A percentile compares a stretch with the other conserved stretches of the same genome.
These are phyloP conservation scores for Carallia pectinifolia DNA, from an alignment of 345 rosid genomes.

Conservation along the genomic window DNA sequence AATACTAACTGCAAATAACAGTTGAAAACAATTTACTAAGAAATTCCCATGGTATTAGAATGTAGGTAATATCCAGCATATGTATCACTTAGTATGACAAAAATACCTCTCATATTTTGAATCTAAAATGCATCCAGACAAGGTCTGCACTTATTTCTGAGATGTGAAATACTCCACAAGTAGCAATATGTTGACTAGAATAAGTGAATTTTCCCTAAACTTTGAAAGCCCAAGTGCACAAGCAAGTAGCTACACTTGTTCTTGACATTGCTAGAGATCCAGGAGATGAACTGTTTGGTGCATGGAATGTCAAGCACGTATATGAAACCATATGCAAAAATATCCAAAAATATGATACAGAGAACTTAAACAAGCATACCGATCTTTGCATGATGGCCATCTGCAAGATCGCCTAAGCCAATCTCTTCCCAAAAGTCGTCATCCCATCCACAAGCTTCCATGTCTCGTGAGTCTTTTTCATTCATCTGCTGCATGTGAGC, in stretches of 20 bases:
- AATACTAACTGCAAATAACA: slow-evolving; percentile 4
- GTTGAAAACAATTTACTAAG: slow-evolving; percentile 5
- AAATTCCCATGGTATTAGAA: background rate
- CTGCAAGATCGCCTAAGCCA: slow-evolving; percentile 88
- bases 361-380: slow-evolving; percentile 45
- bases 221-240: background rate
- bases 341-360: background rate
- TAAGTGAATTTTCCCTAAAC: background rate
- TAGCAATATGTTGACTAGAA: background rate
- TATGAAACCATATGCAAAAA: background rate
- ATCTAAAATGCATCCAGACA: background rate
- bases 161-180: background rate
- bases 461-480: slow-evolving; percentile 73
- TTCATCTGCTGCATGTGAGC: slow-evolving; percentile 86
- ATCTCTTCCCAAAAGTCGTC: slow-evolving; percentile 99
- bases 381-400: slow-evolving; percentile 95
- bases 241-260: background rate
- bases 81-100: background rate
- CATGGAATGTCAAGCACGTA: too few relatives aligned
- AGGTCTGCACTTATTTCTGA: background rate
- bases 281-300: too few relatives aligned
- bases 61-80: background rate
- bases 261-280: too few relatives aligned
- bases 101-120: background rate
- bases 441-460: slow-evolving; percentile 99